Percentiles rank a stretch among this genome's conserved stretches.
phyloP scores from a whole-genome alignment of 2,329 filamentous ascomycete species.

The Aspergillus jensenii region DNA sequence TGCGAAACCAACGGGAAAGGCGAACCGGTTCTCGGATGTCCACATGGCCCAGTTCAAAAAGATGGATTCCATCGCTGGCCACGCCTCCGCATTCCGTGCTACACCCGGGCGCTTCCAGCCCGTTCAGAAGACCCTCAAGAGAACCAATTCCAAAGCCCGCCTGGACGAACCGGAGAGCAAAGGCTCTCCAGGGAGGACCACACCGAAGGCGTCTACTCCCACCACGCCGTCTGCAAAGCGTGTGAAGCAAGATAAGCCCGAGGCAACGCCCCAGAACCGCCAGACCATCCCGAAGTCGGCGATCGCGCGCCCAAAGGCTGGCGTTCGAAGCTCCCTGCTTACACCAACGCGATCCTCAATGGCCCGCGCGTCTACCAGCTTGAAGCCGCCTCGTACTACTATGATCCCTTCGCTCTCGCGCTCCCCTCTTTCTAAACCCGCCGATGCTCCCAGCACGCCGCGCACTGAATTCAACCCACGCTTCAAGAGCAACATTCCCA shows the following conservation, averaged over 20 bases:
- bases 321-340: slow-evolving; percentile 57
- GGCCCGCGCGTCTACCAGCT: slow-evolving; percentile 54
- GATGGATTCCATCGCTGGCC: slow-evolving; percentile 93
- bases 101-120: slow-evolving; percentile 44
- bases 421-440: slow-evolving; percentile 55
- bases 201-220: slow-evolving; percentile 30
- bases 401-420: slow-evolving; percentile 55
- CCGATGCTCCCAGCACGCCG: slow-evolving; percentile 44
- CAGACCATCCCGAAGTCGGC: slow-evolving; percentile 24
- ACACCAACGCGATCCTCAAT: slow-evolving; percentile 79
- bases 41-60: slow-evolving; percentile 92
- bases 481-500: slow-evolving; percentile 48
- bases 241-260: slow-evolving; percentile 63
- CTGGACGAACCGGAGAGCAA: slow-evolving; percentile 60
- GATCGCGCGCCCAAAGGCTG: slow-evolving; percentile 43
- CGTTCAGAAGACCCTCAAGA: slow-evolving; percentile 48
- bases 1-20: slow-evolving; percentile 75
- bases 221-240: slow-evolving; percentile 64
- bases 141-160: slow-evolving; percentile 61
- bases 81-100: slow-evolving; percentile 71
- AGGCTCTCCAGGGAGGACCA: slow-evolving; percentile 36
- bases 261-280: slow-evolving; percentile 68
- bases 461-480: slow-evolving; percentile 49
- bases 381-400: slow-evolving; percentile 54
- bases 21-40: slow-evolving; percentile 75